Conservation (phyloP, 352 stramenopile genomes). For the Phytophthora pluvialis region DNA sequence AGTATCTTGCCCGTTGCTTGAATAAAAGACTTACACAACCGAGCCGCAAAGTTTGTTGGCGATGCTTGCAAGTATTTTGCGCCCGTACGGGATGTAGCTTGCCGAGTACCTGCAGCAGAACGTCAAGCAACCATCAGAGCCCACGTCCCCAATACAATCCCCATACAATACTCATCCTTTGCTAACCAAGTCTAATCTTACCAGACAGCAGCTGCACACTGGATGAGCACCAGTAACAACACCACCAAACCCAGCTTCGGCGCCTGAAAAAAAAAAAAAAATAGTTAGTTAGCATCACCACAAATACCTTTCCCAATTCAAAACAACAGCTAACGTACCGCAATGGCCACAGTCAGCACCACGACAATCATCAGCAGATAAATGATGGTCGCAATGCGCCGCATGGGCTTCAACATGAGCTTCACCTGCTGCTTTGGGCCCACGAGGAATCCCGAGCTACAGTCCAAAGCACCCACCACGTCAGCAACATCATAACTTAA, state of each 20-base stretch:
- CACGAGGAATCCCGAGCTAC: constrained; percentile 82
- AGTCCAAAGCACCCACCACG: background rate
- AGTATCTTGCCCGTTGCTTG: no score
- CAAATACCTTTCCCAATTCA: background rate
- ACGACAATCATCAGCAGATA: constrained; percentile 84
- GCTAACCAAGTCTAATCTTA: no score
- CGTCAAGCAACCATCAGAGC: constrained; percentile 1
- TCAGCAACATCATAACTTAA: constrained; percentile 6
- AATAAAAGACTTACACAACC: no score
- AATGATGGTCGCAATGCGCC: constrained; percentile 70
- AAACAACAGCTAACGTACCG: constrained; percentile 43
- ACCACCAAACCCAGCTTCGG: constrained; percentile 77
- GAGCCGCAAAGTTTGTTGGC: constrained; percentile 69
- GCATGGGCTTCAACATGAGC: constrained; percentile 89
- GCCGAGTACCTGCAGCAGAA: constrained; percentile 66
- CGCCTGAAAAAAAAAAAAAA: constrained; percentile 36
- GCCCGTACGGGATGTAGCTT: constrained; percentile 86
- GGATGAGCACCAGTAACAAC: constrained; percentile 78
- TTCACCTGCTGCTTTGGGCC: constrained; percentile 83
- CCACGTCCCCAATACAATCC: no score
- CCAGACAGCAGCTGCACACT: constrained; percentile 80
- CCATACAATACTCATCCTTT: no score
- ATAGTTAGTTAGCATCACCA: background rate
- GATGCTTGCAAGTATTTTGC: constrained; percentile 77
- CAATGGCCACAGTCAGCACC: constrained; percentile 75